Percentiles rank a stretch among this genome's conserved stretches.
Conservation (phyloP, 202 grass and related monocot genomes). For the Carex arenaria region DNA sequence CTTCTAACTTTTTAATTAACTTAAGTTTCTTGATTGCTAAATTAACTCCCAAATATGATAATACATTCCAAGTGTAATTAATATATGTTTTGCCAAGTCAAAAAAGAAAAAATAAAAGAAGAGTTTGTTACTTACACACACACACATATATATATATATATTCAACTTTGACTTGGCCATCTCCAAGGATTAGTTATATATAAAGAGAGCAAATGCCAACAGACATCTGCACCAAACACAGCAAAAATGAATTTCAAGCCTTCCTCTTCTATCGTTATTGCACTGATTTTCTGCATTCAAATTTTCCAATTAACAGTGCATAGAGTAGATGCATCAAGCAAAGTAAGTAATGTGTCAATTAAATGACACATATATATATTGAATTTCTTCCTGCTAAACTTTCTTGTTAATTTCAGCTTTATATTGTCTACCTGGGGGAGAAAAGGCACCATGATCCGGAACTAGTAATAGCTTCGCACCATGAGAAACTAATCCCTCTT, state of each 20-base stretch:
- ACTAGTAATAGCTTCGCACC: constrained; percentile 40
- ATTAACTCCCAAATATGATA: not conserved
- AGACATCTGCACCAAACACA: not conserved
- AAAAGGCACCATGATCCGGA: constrained; percentile 45
- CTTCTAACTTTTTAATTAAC: not conserved
- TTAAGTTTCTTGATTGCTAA: not conserved
- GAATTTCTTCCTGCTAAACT: not conserved
- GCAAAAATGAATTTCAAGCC: not conserved
- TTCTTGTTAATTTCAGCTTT: constrained; percentile 30
- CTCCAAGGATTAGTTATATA: not conserved
- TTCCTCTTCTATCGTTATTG: not conserved
- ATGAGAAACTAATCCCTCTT: constrained; percentile 41
- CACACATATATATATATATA: too few species aligned
- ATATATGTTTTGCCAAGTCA: not conserved
- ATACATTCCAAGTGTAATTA: not conserved
- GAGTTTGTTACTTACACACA: not conserved
- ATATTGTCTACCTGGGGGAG: constrained; percentile 63
- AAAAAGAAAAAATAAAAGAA: not conserved
- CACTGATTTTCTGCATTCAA: not conserved
- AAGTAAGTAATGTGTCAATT: not conserved
- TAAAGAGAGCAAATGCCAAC: not conserved
- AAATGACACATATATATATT: not conserved
- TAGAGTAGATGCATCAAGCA: constrained; percentile 1
- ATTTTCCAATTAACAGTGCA: not conserved
- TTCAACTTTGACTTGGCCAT: not conserved